Conservation (phyloP, 257 asterid genomes). For the Prunella vulgaris region DNA sequence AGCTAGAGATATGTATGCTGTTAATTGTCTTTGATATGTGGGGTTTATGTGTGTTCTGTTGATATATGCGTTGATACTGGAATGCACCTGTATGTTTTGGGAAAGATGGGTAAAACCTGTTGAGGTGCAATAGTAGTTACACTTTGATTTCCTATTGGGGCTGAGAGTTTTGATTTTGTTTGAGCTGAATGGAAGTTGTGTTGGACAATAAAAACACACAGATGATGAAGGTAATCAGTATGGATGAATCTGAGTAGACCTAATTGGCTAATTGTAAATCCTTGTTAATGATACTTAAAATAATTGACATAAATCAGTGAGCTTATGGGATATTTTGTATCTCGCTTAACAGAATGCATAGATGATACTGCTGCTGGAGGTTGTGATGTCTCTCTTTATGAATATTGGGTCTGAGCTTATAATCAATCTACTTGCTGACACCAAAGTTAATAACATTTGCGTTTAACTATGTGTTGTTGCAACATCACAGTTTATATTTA, state of each 20-base stretch:
- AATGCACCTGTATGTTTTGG: not conserved
- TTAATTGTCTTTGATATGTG: constrained; percentile 11
- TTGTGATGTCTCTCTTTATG: not conserved
- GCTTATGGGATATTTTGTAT: constrained; percentile 10
- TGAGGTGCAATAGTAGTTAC: constrained; percentile 3
- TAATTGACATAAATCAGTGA: not conserved
- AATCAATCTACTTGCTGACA: not conserved
- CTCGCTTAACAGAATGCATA: not conserved
- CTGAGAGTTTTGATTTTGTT: not conserved
- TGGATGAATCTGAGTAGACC: not conserved
- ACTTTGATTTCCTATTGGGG: not conserved
- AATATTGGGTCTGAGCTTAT: not conserved
- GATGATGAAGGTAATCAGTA: not conserved
- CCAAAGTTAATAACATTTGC: not conserved
- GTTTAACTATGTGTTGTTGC: not conserved
- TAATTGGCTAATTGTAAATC: constrained; percentile 1
- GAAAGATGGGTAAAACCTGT: no score
- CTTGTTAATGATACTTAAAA: not conserved
- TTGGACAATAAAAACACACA: not conserved
- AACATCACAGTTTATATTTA: constrained; percentile 2
- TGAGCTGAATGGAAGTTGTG: constrained; percentile 7
- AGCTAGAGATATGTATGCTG: not conserved
- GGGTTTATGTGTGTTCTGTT: not conserved
- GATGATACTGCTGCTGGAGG: constrained; percentile 8
- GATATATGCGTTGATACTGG: not conserved